Base-by-base conservation (phyloP, 306 rosid species). In the Medicago truncatula region DNA sequence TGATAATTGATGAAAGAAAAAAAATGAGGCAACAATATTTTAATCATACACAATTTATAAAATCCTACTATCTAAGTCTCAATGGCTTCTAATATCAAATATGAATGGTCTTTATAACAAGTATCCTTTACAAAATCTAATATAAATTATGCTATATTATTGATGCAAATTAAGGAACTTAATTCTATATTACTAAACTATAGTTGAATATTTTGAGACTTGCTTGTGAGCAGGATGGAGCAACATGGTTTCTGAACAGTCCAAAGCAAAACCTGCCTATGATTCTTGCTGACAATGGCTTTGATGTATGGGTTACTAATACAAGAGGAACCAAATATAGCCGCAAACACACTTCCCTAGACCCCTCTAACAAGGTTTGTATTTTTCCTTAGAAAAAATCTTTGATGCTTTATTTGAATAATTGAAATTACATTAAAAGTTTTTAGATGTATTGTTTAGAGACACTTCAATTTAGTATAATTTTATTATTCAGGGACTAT, bases 251-350 rank as follows among this genome's bases (percentile, higher is more conserved):
- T 36, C 4, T 86, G 34, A 89, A 87, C 74, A 40, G 84, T 4
- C 93, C 96, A 2, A 84, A 86, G 1, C 88, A 81, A 68, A 84
- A 87, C 83, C 64, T 93, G 43, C 98, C 98, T 7, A 17, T 93
- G 87, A 85, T 86, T 81, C 79, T 93, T 15, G 95, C 93, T 0
- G 95, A 93, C 28, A 63, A 71, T 7, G 98, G 95, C 4, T 90
- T 74, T 20, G 98, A 94, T 25, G 96, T 91, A 17, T 94, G 97
- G 97, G 84, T 94, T 57, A 64, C 86, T 8, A 89, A 91, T 71
- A 28, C 83, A 25, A 83, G 97, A 85, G 97, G 97, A 78, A 94
- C 97, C 54, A 77, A 90, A 69, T 94, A 80, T 58, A 94, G 98
- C 77, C 84, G 84, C 15, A 64, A 70, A 43, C 98, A 91, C 81